Evolutionary conservation across 441 rosid species (phyloP), one percentile per base, ranked within the genome.

Genomic region (Populus tomentosa): DNA sequence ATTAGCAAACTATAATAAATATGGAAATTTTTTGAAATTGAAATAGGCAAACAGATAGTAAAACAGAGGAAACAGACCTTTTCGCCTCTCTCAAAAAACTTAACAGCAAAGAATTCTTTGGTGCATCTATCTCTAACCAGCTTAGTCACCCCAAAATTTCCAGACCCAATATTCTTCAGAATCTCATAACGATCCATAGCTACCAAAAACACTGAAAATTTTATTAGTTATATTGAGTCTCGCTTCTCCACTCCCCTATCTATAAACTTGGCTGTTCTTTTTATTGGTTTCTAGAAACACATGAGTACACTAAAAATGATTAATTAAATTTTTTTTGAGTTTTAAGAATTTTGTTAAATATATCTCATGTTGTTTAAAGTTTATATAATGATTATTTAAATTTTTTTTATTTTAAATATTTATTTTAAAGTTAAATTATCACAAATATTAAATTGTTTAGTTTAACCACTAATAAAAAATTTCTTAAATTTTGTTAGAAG

Each of bases 121-220:
- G 82, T 87, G 79, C 85, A 75, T 70, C 62, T 85, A 75, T 90
- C 92, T 80, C 81, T 84, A 1, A 82, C 87, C 28, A 88, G 84
- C 83, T 84, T 90, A 35, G 94, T 90, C 68, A 87, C 92, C 50
- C 89, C 90, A 70, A 90, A 90, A 70, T 90, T 90, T 53, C 94
- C 92, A 53, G 89, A 85, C 74, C 94, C 92, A 21, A 90, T 88
- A 80, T 85, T 87, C 70, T 82, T 87, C 70, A 86, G 77, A 71
- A 87, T 79, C 84, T 90, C 92, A 75, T 86, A 90, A 33, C 87
- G 83, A 71, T 90, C 94, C 90, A 90, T 90, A 18, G 40, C 68
- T 36, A n/a, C 82, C 13, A 38, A 30, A 66, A 78, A 56, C 74
- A 67, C 6, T 10, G 20, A 7, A 20, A 33, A 9, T 6, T 10